These are phyloP conservation scores for Wallemia mellicola DNA, from an alignment of 1,284 basidiomycete genomes.

Conservation along the genomic window DNA sequence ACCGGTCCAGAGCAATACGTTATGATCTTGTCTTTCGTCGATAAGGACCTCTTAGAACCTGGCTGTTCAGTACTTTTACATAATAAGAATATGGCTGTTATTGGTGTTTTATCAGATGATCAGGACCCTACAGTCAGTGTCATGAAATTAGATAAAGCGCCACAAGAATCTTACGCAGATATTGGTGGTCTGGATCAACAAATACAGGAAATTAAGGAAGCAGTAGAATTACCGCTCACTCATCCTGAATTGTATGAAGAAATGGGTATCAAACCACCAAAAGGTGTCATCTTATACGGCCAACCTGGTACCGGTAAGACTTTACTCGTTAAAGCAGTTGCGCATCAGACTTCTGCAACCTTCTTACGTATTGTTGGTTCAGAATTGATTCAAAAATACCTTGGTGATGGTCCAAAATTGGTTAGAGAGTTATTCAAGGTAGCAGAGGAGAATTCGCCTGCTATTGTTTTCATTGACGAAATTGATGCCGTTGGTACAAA, in stretches of 20 bases:
- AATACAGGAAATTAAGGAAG: conserved; percentile 99
- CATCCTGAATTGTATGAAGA: conserved; percentile 98
- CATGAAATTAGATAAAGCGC: conserved; percentile 97
- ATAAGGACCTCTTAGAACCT: conserved; percentile 92
- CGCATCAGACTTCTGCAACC: conserved; percentile 94
- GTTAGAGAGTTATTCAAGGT: conserved; percentile 90
- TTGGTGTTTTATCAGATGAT: conserved; percentile 87
- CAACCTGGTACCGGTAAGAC: conserved; percentile 98
- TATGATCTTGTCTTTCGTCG: conserved; percentile 92
- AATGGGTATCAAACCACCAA: conserved; percentile 97
- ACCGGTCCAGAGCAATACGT: conserved; percentile 96
- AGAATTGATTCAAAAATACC: conserved; percentile 95
- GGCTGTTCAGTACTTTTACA: conserved; percentile 85
- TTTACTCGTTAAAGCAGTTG: conserved; percentile 86
- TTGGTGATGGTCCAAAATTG: conserved; percentile 74
- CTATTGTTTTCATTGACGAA: conserved; percentile 98
- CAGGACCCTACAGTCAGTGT: conserved; percentile 92
- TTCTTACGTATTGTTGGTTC: conserved; percentile 95
- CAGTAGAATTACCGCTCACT: conserved; percentile 86
- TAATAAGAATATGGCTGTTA: conserved; percentile 82
- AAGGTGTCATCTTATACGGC: conserved; percentile 96
- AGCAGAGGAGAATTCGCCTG: conserved; percentile 88
- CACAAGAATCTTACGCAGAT: conserved; percentile 94
- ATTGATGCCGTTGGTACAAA: conserved; percentile 97
- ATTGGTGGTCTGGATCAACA: conserved; percentile 88